Base-by-base conservation (phyloP, 306 rosid species). In the Begonia fuchsioides region DNA sequence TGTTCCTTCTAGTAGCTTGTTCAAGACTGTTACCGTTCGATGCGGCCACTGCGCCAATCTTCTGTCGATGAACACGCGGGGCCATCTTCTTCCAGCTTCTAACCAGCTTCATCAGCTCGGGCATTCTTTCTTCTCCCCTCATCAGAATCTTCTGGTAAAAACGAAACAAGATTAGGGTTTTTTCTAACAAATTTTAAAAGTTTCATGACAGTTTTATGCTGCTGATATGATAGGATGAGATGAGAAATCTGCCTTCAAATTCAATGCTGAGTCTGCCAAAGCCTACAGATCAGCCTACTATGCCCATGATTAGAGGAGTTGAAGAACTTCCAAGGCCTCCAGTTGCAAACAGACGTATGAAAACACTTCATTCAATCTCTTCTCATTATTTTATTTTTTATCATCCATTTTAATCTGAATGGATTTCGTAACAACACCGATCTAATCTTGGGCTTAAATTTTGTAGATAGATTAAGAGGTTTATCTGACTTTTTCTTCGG, bases 11-110 rank as follows among this genome's bases (percentile, higher is more conserved):
- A 63, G 71, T 35, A 90, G 94, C 59, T 73, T 90, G 87, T 85
- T 79, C 74, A 90, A 85, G 82, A 90, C 76, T 38, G 98, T 90
- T 6, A 90, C 95, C 0, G 98, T 90, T 41, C 66, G 98, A 67
- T 90, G 98, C 18, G 98, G 98, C 7, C 94, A 90, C 74, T 90
- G 98, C 85, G 71, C 92, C 66, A 90, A 90, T 55, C 94, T 90
- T 60, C 82, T 90, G 49, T 78, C 94, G 0, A 93, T 85, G 38
- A 85, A 85, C 69, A 76, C 84, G 95, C 73, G 93, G 1, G 78
- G 63, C 9, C 66, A 67, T 50, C 81, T 73, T 54, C 78, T 85
- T 47, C 81, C 95, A 18, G 17, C 84, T 18, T 6, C 71, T 15
- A 39, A 60, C 71, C 97, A 88, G 47, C 73, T 78, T 60, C 95